Percentiles rank a stretch among this genome's conserved stretches.
Evolutionary conservation across 1,284 basidiomycete genomes (phyloP).

Genomic region (Cutaneotrichosporon dermatis): DNA sequence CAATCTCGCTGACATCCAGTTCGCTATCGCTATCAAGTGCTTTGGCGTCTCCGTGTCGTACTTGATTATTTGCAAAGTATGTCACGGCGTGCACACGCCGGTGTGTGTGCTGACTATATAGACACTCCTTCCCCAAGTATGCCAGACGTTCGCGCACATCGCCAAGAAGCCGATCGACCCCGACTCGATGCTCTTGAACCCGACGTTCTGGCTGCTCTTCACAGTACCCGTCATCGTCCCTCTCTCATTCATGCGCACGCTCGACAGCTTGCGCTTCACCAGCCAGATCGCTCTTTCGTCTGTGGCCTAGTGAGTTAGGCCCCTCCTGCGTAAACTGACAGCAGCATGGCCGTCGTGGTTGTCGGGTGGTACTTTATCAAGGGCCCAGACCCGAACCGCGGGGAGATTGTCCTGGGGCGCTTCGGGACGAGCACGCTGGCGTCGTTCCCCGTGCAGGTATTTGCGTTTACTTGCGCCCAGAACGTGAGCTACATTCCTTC

Average conservation of each 20-base stretch:
- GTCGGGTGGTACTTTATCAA: slow-evolving; percentile 49
- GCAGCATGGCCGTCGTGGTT: slow-evolving; percentile 61
- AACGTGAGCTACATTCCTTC: slow-evolving; percentile 57
- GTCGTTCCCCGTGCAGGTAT: slow-evolving; percentile 90
- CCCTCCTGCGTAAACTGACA: no score
- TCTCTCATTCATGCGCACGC: slow-evolving; percentile 74
- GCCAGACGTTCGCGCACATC: slow-evolving; percentile 73
- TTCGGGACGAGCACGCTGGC: slow-evolving; percentile 51
- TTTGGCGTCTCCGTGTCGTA: slow-evolving; percentile 97
- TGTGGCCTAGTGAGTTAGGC: slow-evolving; percentile 47
- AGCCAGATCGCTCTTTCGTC: slow-evolving; percentile 48
- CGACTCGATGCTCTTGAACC: slow-evolving; percentile 61
- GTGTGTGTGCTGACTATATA: slow-evolving; percentile 5
- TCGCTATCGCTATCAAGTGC: slow-evolving; percentile 92
- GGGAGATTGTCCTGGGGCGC: slow-evolving; percentile 37
- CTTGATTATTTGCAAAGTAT: slow-evolving; percentile 85
- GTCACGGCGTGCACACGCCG: slow-evolving; percentile 3
- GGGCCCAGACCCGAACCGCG: slow-evolving; percentile 36
- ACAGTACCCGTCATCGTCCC: slow-evolving; percentile 82
- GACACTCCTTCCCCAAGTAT: slow-evolving; percentile 85
- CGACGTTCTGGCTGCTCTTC: slow-evolving; percentile 75
- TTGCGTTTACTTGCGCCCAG: slow-evolving; percentile 86
- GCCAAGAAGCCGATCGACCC: slow-evolving; percentile 56
- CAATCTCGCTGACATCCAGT: slow-evolving; percentile 52
- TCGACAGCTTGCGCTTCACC: slow-evolving; percentile 61